Percentiles rank a stretch among this genome's conserved stretches.
Conservation (phyloP, 495 filamentous ascomycete species). For the Bryoglossum gracile region DNA sequence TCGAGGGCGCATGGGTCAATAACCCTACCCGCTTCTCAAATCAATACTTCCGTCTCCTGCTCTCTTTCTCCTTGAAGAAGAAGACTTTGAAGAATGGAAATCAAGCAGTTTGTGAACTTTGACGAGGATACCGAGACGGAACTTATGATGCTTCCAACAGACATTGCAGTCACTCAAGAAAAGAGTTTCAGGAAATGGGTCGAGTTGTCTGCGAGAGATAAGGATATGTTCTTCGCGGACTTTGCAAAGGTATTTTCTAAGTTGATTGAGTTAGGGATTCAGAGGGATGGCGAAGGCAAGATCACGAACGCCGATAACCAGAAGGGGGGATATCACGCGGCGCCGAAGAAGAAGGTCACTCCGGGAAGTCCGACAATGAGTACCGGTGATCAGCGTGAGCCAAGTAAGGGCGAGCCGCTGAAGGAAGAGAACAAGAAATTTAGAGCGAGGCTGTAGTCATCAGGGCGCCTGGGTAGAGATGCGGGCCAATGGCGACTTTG, state of each 20-base stretch:
- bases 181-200: constrained; percentile 41
- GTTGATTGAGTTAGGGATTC: constrained; percentile 52
- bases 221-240: constrained; percentile 55
- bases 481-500: too few relatives aligned
- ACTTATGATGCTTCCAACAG: constrained; percentile 50
- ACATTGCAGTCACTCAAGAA: constrained; percentile 36
- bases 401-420: constrained; percentile 24
- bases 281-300: constrained; percentile 41
- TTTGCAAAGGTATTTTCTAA: constrained; percentile 55
- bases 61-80: constrained; percentile 47
- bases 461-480: too few relatives aligned
- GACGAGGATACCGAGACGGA: constrained; percentile 49
- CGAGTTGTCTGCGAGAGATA: constrained; percentile 50
- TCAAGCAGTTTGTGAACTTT: constrained; percentile 50
- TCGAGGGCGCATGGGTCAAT: constrained; percentile 56
- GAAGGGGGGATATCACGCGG: constrained; percentile 47
- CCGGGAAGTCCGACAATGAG: constrained; percentile 35
- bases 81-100: constrained; percentile 44
- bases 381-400: constrained; percentile 17
- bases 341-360: constrained; percentile 50
- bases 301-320: constrained; percentile 47
- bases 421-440: constrained; percentile 27
- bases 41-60: constrained; percentile 51
- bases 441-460: constrained; percentile 26
- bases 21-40: constrained; percentile 59